These are phyloP conservation scores for Aspergillus felis DNA, from an alignment of 2,329 filamentous ascomycete genomes.

Conservation along the genomic window DNA sequence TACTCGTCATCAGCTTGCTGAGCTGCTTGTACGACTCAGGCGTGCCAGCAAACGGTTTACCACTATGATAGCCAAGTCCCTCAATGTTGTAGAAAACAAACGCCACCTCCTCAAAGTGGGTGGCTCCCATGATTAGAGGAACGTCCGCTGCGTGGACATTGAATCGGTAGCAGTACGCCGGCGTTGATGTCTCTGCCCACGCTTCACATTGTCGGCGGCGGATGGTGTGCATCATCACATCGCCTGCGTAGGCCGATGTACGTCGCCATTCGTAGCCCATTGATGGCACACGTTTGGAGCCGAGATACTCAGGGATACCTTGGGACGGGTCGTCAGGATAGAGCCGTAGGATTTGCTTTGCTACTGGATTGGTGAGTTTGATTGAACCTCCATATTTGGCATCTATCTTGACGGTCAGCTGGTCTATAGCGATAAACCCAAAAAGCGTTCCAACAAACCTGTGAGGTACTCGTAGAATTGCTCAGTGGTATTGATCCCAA, in stretches of 20 bases:
- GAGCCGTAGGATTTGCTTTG: slow-evolving; percentile 44
- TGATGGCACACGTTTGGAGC: slow-evolving; percentile 28
- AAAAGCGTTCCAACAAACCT: slow-evolving; percentile 8
- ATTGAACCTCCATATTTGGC: slow-evolving; percentile 16
- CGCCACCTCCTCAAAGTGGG: slow-evolving; percentile 55
- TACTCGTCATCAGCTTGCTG: slow-evolving; percentile 47
- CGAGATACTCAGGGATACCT: slow-evolving; percentile 46
- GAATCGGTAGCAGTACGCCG: slow-evolving; percentile 61
- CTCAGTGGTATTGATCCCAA: slow-evolving; percentile 52
- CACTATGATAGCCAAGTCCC: slow-evolving; percentile 45
- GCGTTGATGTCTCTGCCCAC: slow-evolving; percentile 47
- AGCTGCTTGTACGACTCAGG: slow-evolving; percentile 42
- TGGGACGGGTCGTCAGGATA: slow-evolving; percentile 52
- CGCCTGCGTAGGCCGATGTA: slow-evolving; percentile 52
- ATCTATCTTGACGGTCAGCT: slow-evolving; percentile 13
- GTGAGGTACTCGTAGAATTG: slow-evolving; percentile 48
- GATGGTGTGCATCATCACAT: slow-evolving; percentile 53
- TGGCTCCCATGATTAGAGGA: slow-evolving; percentile 41
- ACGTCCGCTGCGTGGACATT: slow-evolving; percentile 49
- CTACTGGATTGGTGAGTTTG: slow-evolving; percentile 19
- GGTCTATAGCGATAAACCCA: not conserved
- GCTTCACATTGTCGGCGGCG: slow-evolving; percentile 51
- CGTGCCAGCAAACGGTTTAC: slow-evolving; percentile 35
- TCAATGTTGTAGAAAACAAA: slow-evolving; percentile 54
- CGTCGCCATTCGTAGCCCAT: slow-evolving; percentile 52